Conservation (phyloP, 2,329 filamentous ascomycete genomes). For the Thielaviopsis cerberus region DNA sequence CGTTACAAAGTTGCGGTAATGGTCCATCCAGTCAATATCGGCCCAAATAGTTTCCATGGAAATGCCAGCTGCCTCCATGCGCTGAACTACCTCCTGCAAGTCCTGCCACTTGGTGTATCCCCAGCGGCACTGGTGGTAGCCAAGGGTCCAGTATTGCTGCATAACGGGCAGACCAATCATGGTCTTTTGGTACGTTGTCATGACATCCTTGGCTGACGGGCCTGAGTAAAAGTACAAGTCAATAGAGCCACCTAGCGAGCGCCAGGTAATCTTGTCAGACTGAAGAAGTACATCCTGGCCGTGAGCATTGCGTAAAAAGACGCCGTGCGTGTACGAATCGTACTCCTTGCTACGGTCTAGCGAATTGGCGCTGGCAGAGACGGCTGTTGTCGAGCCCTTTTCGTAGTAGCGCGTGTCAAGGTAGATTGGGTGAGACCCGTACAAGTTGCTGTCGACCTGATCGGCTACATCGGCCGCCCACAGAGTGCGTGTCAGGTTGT, state of each 20-base stretch:
- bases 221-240: constrained; percentile 68
- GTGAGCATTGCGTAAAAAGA: constrained; percentile 61
- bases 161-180: constrained; percentile 54
- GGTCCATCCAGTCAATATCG: constrained; percentile 54
- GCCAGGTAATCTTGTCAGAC: constrained; percentile 49
- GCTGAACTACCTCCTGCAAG: constrained; percentile 46
- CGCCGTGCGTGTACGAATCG: constrained; percentile 52
- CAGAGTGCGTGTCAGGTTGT: constrained; percentile 45
- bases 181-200: constrained; percentile 48
- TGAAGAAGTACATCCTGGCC: constrained; percentile 53
- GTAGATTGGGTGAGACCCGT: constrained; percentile 62
- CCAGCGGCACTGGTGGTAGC: constrained; percentile 60
- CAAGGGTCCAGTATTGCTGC: constrained; percentile 67
- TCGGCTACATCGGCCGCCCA: constrained; percentile 52
- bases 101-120: constrained; percentile 59
- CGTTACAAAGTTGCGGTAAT: constrained; percentile 36
- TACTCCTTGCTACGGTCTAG: constrained; percentile 30
- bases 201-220: constrained; percentile 48
- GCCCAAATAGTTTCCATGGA: constrained; percentile 59
- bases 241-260: constrained; percentile 55
- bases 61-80: constrained; percentile 45
- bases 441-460: constrained; percentile 48
- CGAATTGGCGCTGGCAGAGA: constrained; percentile 29
- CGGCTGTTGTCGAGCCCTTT: constrained; percentile 26
- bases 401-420: constrained; percentile 62